A percentile compares a stretch with the other conserved stretches of the same genome.
Evolutionary conservation across 2,329 filamentous ascomycete genomes (phyloP).

Genomic region (Talaromyces sp.): DNA sequence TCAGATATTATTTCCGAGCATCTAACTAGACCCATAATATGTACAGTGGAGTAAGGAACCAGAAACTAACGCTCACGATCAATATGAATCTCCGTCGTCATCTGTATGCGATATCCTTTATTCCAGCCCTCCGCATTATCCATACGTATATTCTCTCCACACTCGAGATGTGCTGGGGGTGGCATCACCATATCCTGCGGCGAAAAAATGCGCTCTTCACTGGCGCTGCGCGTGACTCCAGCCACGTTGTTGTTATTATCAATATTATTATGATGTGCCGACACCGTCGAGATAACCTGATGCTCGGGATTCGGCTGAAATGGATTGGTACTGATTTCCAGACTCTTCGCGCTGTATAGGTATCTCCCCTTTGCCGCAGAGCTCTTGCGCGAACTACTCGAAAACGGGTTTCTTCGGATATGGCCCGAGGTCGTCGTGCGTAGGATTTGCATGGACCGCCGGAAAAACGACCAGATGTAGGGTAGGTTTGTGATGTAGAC

Average conservation of each 20-base stretch:
- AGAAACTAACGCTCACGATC: not conserved
- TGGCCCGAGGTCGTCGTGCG: not conserved
- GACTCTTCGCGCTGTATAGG: not conserved
- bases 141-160: not conserved
- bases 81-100: constrained; percentile 7
- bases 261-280: not conserved
- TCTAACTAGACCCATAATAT: not conserved
- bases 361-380: not conserved
- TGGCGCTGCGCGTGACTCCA: constrained; percentile 1
- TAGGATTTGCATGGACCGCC: constrained; percentile 27
- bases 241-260: not conserved
- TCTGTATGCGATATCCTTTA: constrained; percentile 1
- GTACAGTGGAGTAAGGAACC: not conserved
- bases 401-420: not conserved
- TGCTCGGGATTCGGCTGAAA: not conserved
- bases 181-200: not conserved
- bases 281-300: constrained; percentile 2
- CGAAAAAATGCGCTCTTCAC: constrained; percentile 6
- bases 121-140: not conserved
- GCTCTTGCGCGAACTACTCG: not conserved
- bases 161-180: not conserved
- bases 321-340: not conserved
- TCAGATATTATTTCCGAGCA: not conserved
- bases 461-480: constrained; percentile 38
- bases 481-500: constrained; percentile 45